Percentiles rank a stretch among this genome's conserved stretches.
Conservation (phyloP, 192 early-diverging fungal species). For the Coemansia sp. region DNA sequence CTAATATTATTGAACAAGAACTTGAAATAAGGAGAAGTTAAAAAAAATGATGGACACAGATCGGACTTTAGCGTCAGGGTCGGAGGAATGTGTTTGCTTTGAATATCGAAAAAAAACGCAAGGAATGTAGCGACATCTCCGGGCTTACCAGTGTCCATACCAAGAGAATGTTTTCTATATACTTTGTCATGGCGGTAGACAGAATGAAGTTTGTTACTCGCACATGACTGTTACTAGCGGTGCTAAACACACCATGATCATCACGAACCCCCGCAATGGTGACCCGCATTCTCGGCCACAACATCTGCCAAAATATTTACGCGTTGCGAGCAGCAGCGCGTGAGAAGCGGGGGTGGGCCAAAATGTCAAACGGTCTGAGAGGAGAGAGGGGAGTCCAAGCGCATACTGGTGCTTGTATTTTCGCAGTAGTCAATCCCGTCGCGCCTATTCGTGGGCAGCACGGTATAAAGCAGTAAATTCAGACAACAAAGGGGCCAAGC, state of each 20-base stretch:
- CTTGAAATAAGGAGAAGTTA: background rate
- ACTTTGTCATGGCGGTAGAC: background rate
- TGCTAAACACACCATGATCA: background rate
- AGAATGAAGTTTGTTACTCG: slow-evolving; percentile 12
- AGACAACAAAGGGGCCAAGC: background rate
- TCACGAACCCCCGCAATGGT: background rate
- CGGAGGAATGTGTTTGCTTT: background rate
- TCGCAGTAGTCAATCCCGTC: background rate
- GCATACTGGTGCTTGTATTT: slow-evolving; percentile 5
- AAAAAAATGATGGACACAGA: background rate
- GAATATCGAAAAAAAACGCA: background rate
- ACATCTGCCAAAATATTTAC: background rate
- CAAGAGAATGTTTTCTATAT: slow-evolving; percentile 14
- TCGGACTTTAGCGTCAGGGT: background rate
- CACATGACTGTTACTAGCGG: background rate
- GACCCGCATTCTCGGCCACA: slow-evolving; percentile 7
- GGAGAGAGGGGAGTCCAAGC: background rate
- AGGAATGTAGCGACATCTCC: background rate
- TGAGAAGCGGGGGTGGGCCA: background rate
- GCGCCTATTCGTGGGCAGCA: slow-evolving; percentile 1
- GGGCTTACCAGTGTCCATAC: background rate
- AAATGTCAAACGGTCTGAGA: background rate
- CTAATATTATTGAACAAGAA: background rate
- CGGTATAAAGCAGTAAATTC: background rate
- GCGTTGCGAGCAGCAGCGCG: background rate